A percentile compares a stretch with the other conserved stretches of the same genome.
These are phyloP conservation scores for Sabuloglossum arenarium DNA, from an alignment of 495 filamentous ascomycete genomes.

Conservation along the genomic window DNA sequence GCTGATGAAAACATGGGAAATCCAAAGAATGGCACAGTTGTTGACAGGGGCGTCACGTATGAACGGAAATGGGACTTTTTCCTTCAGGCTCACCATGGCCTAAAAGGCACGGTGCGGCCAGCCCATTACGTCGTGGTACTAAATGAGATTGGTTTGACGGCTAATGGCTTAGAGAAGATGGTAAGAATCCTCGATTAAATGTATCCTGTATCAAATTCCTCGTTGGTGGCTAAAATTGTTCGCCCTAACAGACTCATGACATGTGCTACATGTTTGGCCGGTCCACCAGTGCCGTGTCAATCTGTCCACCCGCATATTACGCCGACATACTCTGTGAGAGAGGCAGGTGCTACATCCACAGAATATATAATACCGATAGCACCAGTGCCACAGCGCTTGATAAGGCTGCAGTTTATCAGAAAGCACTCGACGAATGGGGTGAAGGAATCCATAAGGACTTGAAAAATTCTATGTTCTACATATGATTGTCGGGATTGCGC, in stretches of 20 bases:
- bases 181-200: too few relatives aligned
- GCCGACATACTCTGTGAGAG: conserved; percentile 57
- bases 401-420: conserved; percentile 8
- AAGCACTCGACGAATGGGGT: neutral
- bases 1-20: conserved; percentile 31
- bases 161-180: too few relatives aligned
- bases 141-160: conserved; percentile 52
- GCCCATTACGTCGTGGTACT: conserved; percentile 53
- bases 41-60: conserved; percentile 68
- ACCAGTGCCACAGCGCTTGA: conserved; percentile 1
- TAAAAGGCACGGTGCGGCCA: conserved; percentile 72
- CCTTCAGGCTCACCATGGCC: conserved; percentile 61
- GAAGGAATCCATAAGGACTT: conserved; percentile 22
- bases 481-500: too few relatives aligned
- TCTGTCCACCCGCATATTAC: conserved; percentile 68
- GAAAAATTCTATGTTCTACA: conserved; percentile 55
- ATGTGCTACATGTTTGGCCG: conserved; percentile 64
- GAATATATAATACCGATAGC: conserved; percentile 21
- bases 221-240: too few relatives aligned
- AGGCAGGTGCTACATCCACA: conserved; percentile 39
- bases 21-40: conserved; percentile 52
- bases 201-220: too few relatives aligned
- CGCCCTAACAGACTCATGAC: too few relatives aligned
- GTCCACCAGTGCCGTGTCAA: conserved; percentile 58
- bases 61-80: conserved; percentile 65